Percentiles rank a stretch among this genome's conserved stretches.
Evolutionary conservation across 176 grass and related monocot species (phyloP).

Genomic region (Phragmites australis): DNA sequence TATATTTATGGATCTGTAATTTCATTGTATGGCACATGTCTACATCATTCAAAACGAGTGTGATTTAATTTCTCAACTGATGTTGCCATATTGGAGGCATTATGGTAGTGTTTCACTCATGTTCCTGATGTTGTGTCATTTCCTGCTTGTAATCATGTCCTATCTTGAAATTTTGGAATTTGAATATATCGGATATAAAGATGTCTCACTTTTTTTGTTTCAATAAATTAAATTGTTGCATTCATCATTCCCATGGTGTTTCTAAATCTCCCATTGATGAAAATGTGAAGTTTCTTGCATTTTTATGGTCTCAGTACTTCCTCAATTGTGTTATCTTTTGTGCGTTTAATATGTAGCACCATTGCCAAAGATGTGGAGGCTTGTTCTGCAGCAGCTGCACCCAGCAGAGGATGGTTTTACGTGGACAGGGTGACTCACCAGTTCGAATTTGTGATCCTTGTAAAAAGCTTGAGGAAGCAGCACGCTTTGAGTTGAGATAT

Average conservation of each 20-base stretch:
- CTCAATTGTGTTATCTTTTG: conserved; percentile 6
- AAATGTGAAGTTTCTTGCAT: neutral
- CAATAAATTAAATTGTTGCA: conserved; percentile 7
- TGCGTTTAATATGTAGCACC: conserved; percentile 61
- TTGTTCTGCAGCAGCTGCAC: conserved; percentile 89
- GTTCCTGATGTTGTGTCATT: neutral
- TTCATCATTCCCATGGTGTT: neutral
- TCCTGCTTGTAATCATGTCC: neutral
- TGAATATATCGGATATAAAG: neutral
- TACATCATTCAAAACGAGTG: neutral
- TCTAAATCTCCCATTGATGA: neutral
- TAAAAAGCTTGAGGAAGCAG: conserved; percentile 85
- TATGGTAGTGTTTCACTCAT: conserved; percentile 5
- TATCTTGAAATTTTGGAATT: neutral
- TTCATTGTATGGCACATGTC: neutral
- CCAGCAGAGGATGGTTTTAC: conserved; percentile 84
- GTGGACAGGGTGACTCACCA: conserved; percentile 84
- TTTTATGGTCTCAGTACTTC: neutral
- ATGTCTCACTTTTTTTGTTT: conserved; percentile 7
- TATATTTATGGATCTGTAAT: neutral
- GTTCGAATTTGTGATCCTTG: conserved; percentile 94
- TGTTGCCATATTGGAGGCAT: neutral
- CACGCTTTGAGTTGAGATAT: conserved; percentile 79
- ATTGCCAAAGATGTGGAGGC: conserved; percentile 91
- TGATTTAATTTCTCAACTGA: neutral